Percentiles rank a stretch among this genome's conserved stretches.
Evolutionary conservation across 257 asterid genomes (phyloP).

Genomic region (Cruciata laevipes): DNA sequence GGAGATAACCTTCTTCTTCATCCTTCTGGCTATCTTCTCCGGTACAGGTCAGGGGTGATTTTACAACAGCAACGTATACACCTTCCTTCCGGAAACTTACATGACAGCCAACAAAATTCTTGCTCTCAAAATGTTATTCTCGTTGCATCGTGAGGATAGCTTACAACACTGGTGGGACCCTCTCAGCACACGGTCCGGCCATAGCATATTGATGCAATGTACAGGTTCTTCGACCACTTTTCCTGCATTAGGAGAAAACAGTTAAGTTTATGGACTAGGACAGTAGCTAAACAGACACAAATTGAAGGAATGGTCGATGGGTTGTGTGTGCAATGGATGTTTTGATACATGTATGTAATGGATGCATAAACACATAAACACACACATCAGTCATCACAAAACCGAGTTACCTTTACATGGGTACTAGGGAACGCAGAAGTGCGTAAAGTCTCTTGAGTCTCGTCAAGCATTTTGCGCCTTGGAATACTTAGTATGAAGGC

Average conservation of each 20-base stretch:
- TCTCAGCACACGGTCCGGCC: slow-evolving; percentile 22
- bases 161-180: neutral
- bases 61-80: neutral
- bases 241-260: slow-evolving; percentile 16
- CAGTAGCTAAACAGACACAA: neutral
- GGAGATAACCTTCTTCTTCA: neutral
- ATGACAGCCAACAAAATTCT: slow-evolving; percentile 5
- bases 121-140: slow-evolving; percentile 8
- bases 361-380: neutral
- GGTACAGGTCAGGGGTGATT: neutral
- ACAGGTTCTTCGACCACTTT: slow-evolving; percentile 29
- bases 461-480: slow-evolving; percentile 79
- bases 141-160: neutral
- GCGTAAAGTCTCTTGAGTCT: slow-evolving; percentile 95
- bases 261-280: neutral
- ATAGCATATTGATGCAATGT: slow-evolving; percentile 27
- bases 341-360: too few relatives aligned
- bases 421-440: slow-evolving; percentile 94
- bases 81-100: neutral
- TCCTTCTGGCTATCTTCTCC: neutral
- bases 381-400: too few relatives aligned
- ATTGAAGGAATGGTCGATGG: neutral
- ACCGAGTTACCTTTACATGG: slow-evolving; percentile 45
- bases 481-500: slow-evolving; percentile 88
- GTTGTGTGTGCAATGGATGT: neutral